phyloP scores from a whole-genome alignment of 768 basidiomycete species.

The Suillus variegatus region DNA sequence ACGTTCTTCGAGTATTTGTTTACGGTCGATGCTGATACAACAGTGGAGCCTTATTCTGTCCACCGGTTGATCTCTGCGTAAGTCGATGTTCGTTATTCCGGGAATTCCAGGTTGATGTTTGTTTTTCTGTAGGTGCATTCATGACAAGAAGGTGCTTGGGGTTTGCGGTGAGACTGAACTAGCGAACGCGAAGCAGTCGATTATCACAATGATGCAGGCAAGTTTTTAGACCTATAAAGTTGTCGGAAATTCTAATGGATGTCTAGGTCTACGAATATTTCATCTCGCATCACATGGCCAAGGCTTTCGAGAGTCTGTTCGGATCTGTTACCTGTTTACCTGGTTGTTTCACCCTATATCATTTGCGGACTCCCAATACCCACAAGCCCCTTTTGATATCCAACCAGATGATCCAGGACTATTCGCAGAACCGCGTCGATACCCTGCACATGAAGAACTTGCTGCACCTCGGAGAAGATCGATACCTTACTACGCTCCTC shows the following conservation, averaged over 20 bases:
- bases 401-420: conserved; percentile 87
- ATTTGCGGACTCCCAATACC: conserved; percentile 90
- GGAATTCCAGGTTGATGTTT: not conserved
- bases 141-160: conserved; percentile 92
- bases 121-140: conserved; percentile 74
- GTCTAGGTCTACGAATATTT: conserved; percentile 95
- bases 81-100: conserved; percentile 35
- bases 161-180: conserved; percentile 95
- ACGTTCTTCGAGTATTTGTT: conserved; percentile 97
- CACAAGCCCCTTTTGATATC: conserved; percentile 96
- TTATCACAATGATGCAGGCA: conserved; percentile 97
- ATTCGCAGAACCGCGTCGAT: conserved; percentile 94
- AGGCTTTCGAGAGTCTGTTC: conserved; percentile 95
- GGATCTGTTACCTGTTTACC: conserved; percentile 98
- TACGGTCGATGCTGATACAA: conserved; percentile 94
- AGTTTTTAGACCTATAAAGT: conserved; percentile 14
- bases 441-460: conserved; percentile 99
- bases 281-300: conserved; percentile 98
- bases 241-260: not conserved
- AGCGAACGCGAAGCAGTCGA: conserved; percentile 90
- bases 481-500: conserved; percentile 93
- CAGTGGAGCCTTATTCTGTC: conserved; percentile 82
- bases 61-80: conserved; percentile 94
- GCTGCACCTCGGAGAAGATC: conserved; percentile 97
- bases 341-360: conserved; percentile 98